Conservation (phyloP, 2,329 filamentous ascomycete species). For the Nemania serpens region DNA sequence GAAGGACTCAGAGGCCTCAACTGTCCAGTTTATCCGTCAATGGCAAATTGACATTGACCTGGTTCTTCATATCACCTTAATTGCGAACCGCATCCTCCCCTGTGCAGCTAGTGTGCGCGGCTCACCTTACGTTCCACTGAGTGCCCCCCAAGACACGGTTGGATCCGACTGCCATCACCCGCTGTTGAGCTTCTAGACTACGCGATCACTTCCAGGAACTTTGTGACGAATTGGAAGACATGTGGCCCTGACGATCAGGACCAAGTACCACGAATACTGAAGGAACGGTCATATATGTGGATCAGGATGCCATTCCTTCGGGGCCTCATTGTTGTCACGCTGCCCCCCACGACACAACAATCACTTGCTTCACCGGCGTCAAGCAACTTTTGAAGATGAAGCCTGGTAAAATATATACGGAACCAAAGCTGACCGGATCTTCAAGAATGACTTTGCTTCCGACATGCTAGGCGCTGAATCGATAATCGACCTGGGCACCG, state of each 20-base stretch:
- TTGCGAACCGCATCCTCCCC: constrained; percentile 26
- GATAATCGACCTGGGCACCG: not conserved
- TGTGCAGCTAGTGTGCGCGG: constrained; percentile 14
- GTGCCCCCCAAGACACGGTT: constrained; percentile 21
- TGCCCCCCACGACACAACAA: constrained; percentile 12
- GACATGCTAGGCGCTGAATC: not conserved
- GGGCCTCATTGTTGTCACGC: constrained; percentile 5
- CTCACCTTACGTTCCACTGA: constrained; percentile 18
- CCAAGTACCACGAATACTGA: constrained; percentile 16
- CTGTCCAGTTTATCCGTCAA: constrained; percentile 37
- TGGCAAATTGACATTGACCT: constrained; percentile 34
- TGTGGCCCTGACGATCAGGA: constrained; percentile 29
- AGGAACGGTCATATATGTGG: constrained; percentile 18
- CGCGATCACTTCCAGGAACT: constrained; percentile 1
- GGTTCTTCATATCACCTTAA: constrained; percentile 28
- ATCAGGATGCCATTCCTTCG: constrained; percentile 7
- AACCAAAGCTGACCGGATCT: constrained; percentile 1
- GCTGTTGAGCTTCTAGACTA: constrained; percentile 23
- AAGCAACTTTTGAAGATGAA: constrained; percentile 5
- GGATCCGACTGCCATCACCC: constrained; percentile 21
- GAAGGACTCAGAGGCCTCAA: constrained; percentile 16
- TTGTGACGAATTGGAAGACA: constrained; percentile 27
- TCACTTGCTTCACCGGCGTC: constrained; percentile 15
- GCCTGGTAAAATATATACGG: constrained; percentile 12
- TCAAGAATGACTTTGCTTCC: not conserved